These are phyloP conservation scores for Metrosideros polymorpha DNA, from an alignment of 441 rosid species.

Conservation along the genomic window DNA sequence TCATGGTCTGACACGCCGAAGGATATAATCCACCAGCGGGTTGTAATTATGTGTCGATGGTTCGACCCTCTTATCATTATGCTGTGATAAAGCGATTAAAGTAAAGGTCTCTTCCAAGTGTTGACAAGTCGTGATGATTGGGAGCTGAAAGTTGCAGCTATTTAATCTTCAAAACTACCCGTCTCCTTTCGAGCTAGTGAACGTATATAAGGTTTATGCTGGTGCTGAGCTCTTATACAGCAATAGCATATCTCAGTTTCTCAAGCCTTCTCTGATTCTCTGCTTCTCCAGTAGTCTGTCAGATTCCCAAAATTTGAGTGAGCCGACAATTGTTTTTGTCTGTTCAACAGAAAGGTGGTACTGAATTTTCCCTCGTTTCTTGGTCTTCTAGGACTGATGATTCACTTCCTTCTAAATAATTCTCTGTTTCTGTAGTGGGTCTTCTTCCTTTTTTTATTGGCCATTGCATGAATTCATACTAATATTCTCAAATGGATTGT, in stretches of 20 bases:
- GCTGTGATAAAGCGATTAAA: background rate
- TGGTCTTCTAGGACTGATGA: background rate
- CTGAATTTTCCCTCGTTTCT: background rate
- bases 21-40: background rate
- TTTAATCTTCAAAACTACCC: background rate
- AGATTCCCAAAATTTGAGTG: background rate
- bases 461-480: background rate
- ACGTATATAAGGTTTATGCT: background rate
- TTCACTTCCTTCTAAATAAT: background rate
- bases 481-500: background rate
- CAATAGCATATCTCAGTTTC: background rate
- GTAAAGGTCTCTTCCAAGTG: background rate
- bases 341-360: background rate
- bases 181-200: background rate
- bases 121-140: background rate
- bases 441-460: background rate
- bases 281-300: background rate
- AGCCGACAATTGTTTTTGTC: background rate
- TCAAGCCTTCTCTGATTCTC: background rate
- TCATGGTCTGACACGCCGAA: background rate
- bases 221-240: background rate
- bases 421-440: background rate
- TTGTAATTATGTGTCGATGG: background rate
- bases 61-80: background rate
- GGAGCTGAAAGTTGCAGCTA: background rate